Evolutionary conservation across 2,329 filamentous ascomycete genomes (phyloP).

Genomic region (Colletotrichum falcatum): DNA sequence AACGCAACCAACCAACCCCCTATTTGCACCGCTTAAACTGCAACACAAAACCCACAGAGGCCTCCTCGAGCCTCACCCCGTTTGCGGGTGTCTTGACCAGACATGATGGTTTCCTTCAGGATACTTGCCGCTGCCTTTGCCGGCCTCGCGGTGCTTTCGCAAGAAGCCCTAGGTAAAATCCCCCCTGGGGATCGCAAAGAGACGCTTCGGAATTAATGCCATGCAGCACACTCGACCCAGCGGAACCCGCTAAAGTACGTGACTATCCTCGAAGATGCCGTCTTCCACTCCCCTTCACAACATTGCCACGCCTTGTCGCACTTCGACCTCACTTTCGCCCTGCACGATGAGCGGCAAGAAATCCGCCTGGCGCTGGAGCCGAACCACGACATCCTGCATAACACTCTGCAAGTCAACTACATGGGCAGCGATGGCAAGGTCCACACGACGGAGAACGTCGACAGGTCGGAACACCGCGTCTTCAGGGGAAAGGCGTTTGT

Average conservation of each 20-base stretch:
- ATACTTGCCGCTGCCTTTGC: conserved; percentile 48
- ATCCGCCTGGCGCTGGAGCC: conserved; percentile 87
- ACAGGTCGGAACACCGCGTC: conserved; percentile 81
- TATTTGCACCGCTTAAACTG: conserved; percentile 23
- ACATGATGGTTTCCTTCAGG: conserved; percentile 51
- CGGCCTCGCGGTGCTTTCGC: conserved; percentile 48
- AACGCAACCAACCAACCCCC: conserved; percentile 9
- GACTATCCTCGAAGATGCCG: conserved; percentile 77
- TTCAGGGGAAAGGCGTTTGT: conserved; percentile 86
- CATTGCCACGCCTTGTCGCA: conserved; percentile 82
- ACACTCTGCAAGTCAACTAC: conserved; percentile 80
- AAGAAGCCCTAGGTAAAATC: conserved; percentile 48
- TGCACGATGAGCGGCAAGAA: conserved; percentile 74
- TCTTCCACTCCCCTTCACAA: conserved; percentile 82
- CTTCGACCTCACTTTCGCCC: conserved; percentile 86
- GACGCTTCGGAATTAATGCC: conserved; percentile 3
- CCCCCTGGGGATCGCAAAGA: neutral
- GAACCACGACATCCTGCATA: conserved; percentile 88
- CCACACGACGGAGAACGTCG: conserved; percentile 73
- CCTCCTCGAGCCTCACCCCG: conserved; percentile 37
- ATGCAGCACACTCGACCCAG: conserved; percentile 74
- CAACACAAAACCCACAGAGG: conserved; percentile 14
- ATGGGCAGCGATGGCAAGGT: conserved; percentile 79
- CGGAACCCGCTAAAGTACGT: conserved; percentile 83
- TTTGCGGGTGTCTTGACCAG: conserved; percentile 40